A percentile compares a stretch with the other conserved stretches of the same genome.
phyloP scores from a whole-genome alignment of 495 filamentous ascomycete genomes.

The Darksidea phi region DNA sequence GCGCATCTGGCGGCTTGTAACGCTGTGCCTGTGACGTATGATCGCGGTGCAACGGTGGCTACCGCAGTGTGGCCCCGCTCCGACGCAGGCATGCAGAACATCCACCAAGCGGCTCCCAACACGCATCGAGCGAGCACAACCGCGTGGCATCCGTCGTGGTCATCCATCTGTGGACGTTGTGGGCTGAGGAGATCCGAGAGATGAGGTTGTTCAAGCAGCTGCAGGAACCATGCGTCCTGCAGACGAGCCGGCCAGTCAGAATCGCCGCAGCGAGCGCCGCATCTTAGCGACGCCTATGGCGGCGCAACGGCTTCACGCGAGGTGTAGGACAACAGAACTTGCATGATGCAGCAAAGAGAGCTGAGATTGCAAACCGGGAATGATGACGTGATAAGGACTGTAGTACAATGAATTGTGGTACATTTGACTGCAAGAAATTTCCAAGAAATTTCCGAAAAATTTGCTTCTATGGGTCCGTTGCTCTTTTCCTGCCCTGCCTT shows the following conservation, averaged over 20 bases:
- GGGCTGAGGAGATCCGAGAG: not conserved
- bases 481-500: slow-evolving; percentile 9
- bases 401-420: slow-evolving; percentile 11
- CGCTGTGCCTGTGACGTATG: slow-evolving; percentile 1
- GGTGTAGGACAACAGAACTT: slow-evolving; percentile 12
- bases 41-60: not conserved
- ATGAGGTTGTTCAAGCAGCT: slow-evolving; percentile 10
- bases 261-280: slow-evolving; percentile 6
- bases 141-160: slow-evolving; percentile 7
- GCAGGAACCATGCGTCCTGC: slow-evolving; percentile 19
- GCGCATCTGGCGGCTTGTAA: not conserved
- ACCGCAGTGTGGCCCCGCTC: not conserved
- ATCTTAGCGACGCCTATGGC: slow-evolving; percentile 27
- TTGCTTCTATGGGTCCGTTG: slow-evolving; percentile 24
- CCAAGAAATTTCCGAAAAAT: slow-evolving; percentile 12
- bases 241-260: slow-evolving; percentile 12
- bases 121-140: not conserved
- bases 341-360: not conserved
- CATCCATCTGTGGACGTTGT: not conserved
- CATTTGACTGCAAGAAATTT: slow-evolving; percentile 27
- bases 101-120: too few species aligned
- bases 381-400: too few species aligned
- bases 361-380: too few species aligned
- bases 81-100: too few species aligned
- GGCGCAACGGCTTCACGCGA: not conserved